Conservation (phyloP, 805 yeast genomes). For the Lachancea sp. region DNA sequence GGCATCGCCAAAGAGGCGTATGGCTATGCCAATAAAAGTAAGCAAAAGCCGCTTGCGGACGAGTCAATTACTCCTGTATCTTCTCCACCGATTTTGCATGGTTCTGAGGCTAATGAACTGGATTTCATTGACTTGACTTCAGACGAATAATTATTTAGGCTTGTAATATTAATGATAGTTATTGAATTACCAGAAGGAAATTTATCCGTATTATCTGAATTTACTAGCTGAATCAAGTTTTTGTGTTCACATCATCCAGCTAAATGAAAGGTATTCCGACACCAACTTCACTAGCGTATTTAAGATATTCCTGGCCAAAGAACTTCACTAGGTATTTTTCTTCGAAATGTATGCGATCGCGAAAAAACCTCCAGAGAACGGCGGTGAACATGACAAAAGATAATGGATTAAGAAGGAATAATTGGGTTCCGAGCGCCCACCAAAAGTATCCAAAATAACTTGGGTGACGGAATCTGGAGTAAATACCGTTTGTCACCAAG, state of each 20-base stretch:
- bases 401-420: slow-evolving; percentile 61
- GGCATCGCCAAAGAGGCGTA: neutral
- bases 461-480: slow-evolving; percentile 70
- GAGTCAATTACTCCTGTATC: neutral
- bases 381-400: slow-evolving; percentile 46
- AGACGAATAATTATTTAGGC: slow-evolving; percentile 11
- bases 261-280: slow-evolving; percentile 61
- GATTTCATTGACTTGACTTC: slow-evolving; percentile 27
- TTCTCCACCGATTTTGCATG: slow-evolving; percentile 2
- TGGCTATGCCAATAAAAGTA: neutral
- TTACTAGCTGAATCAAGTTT: no score
- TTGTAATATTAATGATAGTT: slow-evolving; percentile 5
- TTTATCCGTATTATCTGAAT: no score
- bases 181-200: neutral
- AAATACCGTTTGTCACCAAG: slow-evolving; percentile 71
- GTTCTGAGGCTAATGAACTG: slow-evolving; percentile 5
- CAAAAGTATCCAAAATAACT: slow-evolving; percentile 85
- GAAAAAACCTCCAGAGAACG: slow-evolving; percentile 67
- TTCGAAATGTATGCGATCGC: slow-evolving; percentile 59
- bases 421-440: slow-evolving; percentile 88
- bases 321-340: slow-evolving; percentile 59
- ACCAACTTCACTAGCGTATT: slow-evolving; percentile 44
- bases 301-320: slow-evolving; percentile 60
- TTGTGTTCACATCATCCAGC: no score
- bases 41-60: neutral